Evolutionary conservation across 768 basidiomycete genomes (phyloP), one percentile per base, ranked within the genome.

Genomic region (Tremella yokohamensis): DNA sequence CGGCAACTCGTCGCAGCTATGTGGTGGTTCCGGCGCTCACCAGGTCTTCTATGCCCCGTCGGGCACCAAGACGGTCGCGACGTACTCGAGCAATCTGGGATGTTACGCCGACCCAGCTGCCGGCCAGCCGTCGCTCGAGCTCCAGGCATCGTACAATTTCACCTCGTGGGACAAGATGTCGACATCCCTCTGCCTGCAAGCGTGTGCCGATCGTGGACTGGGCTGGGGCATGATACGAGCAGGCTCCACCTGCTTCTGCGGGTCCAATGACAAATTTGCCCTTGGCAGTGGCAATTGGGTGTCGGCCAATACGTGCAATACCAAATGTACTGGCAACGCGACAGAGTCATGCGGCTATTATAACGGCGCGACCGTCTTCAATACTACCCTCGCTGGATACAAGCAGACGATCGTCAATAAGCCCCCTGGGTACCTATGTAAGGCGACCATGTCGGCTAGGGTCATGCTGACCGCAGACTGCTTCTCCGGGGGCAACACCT

Each of bases 151-250:
- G 42, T 71, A 69, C 63, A 61, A 40, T 39, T 72, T 66, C 63
- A 12, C 60, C 63, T n/a, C 34, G 24, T n/a, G n/a, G 61, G 3
- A 65, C 72, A 62, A 75, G 7, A 55, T 55, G 54, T 44, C 54
- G 16, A 48, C 22, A 7, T 40, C 42, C n/a, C 40, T 55, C 13
- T 55, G 54, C 45, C 8, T 45, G 16, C n/a, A 42, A 15, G 38
- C 40, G 15, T 55, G 54, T 54, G 55, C 48, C 16, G 18, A 26
- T 25, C 37, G 52, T 24, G 47, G 45, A 8, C 22, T 18, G n/a
- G n/a, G n/a, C 22, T 45, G 22, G n/a, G n/a, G n/a, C 42, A 22
- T n/a, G n/a, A 15, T 45, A 4, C n/a, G 42, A 4, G 22, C n/a
- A 4, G 42, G 42, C n/a, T 18, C n/a, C 6, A 45, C 42, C n/a